Evolutionary conservation across 164 flowering plant genomes (phyloP), one percentile per base, ranked within the genome.

Genomic region (Sedum album): DNA sequence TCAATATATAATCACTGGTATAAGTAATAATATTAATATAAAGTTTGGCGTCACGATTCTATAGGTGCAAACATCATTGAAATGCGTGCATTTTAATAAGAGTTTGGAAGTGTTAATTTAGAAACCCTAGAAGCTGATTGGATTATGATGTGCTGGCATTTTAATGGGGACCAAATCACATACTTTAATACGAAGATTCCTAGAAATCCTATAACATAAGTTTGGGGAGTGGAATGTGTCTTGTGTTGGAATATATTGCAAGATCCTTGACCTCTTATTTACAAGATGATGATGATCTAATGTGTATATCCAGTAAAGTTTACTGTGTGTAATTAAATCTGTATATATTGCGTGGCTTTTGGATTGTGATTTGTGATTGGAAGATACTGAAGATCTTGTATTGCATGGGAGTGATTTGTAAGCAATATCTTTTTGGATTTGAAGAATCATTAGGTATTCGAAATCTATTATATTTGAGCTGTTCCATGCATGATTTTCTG

Each of bases 241-340:
- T 57, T 28, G 62, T 30, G 62, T 26, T 26, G 62, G 62, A 57
- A 57, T 57, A 57, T 57, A 57, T 57, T 57, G 62, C 33, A 57
- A 57, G 62, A 57, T 57, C 62, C 62, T 57, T 57, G 62, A 26
- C 62, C 62, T 28, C 13, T 57, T 26, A 26, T 11, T 11, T 57
- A 57, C 28, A 57, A 11, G 62, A 28, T 53, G 62, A 26, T 57
- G 48, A 7, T 44, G 48, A 44, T 44, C 62, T 57, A 57, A 57
- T 26, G 62, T 57, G 60, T 53, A 53, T 21, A 53, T 53, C 60
- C 28, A 53, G 48, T 18, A 44, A 53, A 23, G 60, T 53, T 53
- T 53, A 53, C n/a, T n/a, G n/a, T 53, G 7, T 35, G 7, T 35
- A 3, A 35, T 35, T 44, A 44, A 44, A 44, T 44, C 48, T 44